Percentiles rank a stretch among this genome's conserved stretches.
Conservation (phyloP, 2,329 filamentous ascomycete species). For the Alternaria brassicae region DNA sequence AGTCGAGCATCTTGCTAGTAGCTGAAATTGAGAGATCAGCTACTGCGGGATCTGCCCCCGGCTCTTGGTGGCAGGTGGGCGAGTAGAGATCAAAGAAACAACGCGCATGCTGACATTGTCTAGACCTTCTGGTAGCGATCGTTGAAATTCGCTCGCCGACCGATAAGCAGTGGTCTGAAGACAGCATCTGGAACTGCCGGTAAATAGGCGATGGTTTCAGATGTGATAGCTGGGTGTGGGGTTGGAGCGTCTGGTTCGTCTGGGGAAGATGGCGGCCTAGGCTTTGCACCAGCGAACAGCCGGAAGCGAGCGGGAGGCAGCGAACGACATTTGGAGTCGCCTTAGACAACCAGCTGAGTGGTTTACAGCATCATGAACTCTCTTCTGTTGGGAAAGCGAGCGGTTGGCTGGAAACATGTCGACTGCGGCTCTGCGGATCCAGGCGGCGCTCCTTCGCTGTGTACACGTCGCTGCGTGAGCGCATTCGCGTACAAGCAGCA, state of each 20-base stretch:
- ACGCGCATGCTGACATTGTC: slow-evolving; percentile 2
- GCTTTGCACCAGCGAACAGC: slow-evolving; percentile 4
- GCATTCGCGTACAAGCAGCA: slow-evolving; percentile 6
- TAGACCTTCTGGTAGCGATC: not conserved
- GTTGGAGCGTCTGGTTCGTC: slow-evolving; percentile 22
- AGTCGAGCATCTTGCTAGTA: not conserved
- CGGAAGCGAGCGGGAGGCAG: slow-evolving; percentile 17
- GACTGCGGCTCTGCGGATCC: slow-evolving; percentile 20
- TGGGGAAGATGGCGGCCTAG: slow-evolving; percentile 19
- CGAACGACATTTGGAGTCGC: slow-evolving; percentile 12
- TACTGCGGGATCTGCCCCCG: not conserved
- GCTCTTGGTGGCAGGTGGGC: not conserved
- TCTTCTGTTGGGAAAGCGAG: slow-evolving; percentile 20
- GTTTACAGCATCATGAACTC: slow-evolving; percentile 11
- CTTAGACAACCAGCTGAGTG: slow-evolving; percentile 10
- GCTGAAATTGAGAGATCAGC: not conserved
- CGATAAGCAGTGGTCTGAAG: not conserved
- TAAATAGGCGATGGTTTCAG: slow-evolving; percentile 18
- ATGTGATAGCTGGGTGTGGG: slow-evolving; percentile 16
- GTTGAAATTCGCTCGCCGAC: not conserved
- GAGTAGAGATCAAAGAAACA: not conserved
- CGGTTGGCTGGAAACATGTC: slow-evolving; percentile 11
- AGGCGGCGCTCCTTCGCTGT: slow-evolving; percentile 6
- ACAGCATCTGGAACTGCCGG: slow-evolving; percentile 17
- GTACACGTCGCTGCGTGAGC: not conserved